Base-by-base conservation (phyloP, 108 stramenopile species). In the Cylindrotheca fusiformis region DNA sequence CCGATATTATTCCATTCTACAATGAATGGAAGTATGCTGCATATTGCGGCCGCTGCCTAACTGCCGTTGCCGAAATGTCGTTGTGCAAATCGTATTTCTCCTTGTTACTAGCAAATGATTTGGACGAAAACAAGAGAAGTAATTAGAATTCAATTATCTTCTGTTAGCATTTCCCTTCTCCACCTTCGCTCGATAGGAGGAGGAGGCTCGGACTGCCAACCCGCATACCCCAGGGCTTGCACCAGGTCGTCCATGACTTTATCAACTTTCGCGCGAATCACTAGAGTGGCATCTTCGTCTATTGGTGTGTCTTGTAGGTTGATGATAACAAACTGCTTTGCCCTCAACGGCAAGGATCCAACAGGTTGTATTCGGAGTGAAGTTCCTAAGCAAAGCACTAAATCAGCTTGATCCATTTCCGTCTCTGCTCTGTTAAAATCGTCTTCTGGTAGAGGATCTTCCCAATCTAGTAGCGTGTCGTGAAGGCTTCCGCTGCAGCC, bases 381-480 rank as follows among this genome's bases (percentile, higher is more conserved):
- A 1, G 95, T 93, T 18, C 95, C 95, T 48, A 96, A 64, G 62
- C 79, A 79, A 21, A 96, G 19, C 6, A 84, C 73, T 46, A 96
- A 74, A 65, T 92, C 87, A 21, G 90, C 86, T n/a, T 45, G 48
- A 28, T 56, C 65, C 50, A 87, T 92, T 60, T 88, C 75, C n/a
- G 71, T 47, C 46, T 75, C 55, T 4, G 88, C 77, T 22, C 72
- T 58, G 19, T 71, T 65, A 67, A 84, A 84, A 54, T 92, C 94
- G 27, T 68, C 45, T 12, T 86, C 73, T 0, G 90, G 89, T 33
- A 95, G 63, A 12, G 71, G 69, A 73, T 92, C 87, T 66, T 92
- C 89, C 94, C 94, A 95, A 69, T 95, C 94, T 49, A 95, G 64
- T 5, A 95, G 59, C 20, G 85, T 92, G 66, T 95, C 94, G 25